Conservation (phyloP, 768 basidiomycete species). For the Lentinula edodes region DNA sequence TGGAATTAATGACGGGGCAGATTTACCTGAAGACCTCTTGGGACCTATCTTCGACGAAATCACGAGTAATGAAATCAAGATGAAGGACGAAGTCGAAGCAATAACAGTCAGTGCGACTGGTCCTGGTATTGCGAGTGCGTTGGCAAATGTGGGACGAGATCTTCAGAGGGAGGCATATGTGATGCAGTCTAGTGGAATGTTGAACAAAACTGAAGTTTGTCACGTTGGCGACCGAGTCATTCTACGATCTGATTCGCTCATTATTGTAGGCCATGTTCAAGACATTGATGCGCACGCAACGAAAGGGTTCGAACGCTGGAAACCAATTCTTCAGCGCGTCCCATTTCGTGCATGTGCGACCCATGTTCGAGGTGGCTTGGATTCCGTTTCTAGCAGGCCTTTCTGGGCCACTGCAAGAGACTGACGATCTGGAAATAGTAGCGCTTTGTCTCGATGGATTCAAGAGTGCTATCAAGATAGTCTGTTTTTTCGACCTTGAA, state of each 20-base stretch:
- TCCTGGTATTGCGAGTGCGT: slow-evolving; percentile 73
- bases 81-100: slow-evolving; percentile 94
- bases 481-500: slow-evolving; percentile 95
- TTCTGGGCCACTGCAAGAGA: slow-evolving; percentile 91
- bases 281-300: slow-evolving; percentile 87
- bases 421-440: slow-evolving; percentile 89
- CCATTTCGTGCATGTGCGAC: slow-evolving; percentile 91
- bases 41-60: slow-evolving; percentile 86
- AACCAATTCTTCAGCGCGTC: slow-evolving; percentile 97
- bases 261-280: slow-evolving; percentile 74
- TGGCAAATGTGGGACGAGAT: slow-evolving; percentile 90
- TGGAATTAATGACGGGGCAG: slow-evolving; percentile 88
- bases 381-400: slow-evolving; percentile 95
- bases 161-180: slow-evolving; percentile 95
- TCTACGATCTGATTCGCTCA: slow-evolving; percentile 3
- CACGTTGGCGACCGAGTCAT: neutral
- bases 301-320: slow-evolving; percentile 67
- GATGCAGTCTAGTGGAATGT: slow-evolving; percentile 93
- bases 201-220: slow-evolving; percentile 87
- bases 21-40: slow-evolving; percentile 85
- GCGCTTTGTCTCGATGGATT: slow-evolving; percentile 93
- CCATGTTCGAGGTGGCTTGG: slow-evolving; percentile 99
- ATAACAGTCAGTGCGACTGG: slow-evolving; percentile 37
- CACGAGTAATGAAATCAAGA: slow-evolving; percentile 86
- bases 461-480: slow-evolving; percentile 93